Evolutionary conservation across 805 yeast species (phyloP), one percentile per base, ranked within the genome.

Genomic region (Suhomyces pyralidae): DNA sequence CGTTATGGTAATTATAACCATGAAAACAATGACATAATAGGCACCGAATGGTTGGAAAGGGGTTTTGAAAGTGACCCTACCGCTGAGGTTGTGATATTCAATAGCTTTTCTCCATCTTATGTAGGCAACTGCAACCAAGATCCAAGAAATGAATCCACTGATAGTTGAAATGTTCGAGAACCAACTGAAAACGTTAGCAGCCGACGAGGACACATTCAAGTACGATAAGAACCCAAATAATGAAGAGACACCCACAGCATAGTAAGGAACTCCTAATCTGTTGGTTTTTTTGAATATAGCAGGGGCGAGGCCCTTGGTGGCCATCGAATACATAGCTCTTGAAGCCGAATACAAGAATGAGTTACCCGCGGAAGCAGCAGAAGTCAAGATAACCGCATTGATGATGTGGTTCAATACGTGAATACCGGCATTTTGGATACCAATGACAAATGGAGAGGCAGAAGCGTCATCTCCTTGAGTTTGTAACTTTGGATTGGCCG

Each of bases 391-490:
- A 28, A 89, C 81, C 1, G 82, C 96, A 68, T 91, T 91, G 52
- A 91, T 90, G 55, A 90, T 78, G 62, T 85, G 81, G 30, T 96
- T 96, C 46, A 90, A 73, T 0, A 80, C 85, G 32, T 74, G 80
- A 50, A 90, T 86, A 1, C 81, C 79, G 61, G 89, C 70, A 51
- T 76, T 78, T 68, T 78, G 79, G 90, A 90, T 90, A 2, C 93
- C 93, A 60, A 90, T 82, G 49, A 88, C 94, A 61, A 86, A 89
- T 0, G 96, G 94, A 17, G 91, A 84, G 24, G 87, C 87, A 59
- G 80, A 68, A 22, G 61, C 53, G 36, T 58, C 49, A 44, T 53
- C 46, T 10, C 52, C 42, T 12, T 65, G 68, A 44, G 56, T 34
- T 44, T 60, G 50, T 58, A 72, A 67, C 20, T 52, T 52, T 2